Conservation (phyloP, 305 asterid species). For the Fraxinus latifolia region DNA sequence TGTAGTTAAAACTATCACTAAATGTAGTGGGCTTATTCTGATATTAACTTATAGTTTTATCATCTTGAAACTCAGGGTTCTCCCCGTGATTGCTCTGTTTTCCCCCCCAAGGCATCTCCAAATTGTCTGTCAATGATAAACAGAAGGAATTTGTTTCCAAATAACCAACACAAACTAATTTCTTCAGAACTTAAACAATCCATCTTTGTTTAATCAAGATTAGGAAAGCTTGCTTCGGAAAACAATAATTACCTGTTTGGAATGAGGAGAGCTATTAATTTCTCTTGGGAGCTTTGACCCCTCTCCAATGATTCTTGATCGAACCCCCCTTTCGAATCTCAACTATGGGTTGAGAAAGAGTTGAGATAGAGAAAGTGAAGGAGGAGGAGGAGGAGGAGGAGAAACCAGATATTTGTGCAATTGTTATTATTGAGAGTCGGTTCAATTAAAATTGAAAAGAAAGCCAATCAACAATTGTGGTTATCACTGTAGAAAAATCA, state of each 20-base stretch:
- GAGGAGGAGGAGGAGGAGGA: too few relatives aligned
- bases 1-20: not conserved
- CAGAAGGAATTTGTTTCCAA: not conserved
- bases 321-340: slow-evolving; percentile 63
- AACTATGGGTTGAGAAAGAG: slow-evolving; percentile 28
- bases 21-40: not conserved
- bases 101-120: slow-evolving; percentile 20
- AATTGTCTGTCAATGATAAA: slow-evolving; percentile 24
- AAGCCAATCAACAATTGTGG: too few relatives aligned
- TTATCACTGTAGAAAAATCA: too few relatives aligned
- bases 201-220: not conserved
- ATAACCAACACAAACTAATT: not conserved
- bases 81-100: slow-evolving; percentile 9
- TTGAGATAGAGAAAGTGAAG: too few relatives aligned
- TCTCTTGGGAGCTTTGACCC: slow-evolving; percentile 68
- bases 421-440: too few relatives aligned
- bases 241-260: slow-evolving; percentile 44
- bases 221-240: not conserved
- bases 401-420: too few relatives aligned
- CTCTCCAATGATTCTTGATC: slow-evolving; percentile 64
- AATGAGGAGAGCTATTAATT: slow-evolving; percentile 59
- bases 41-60: slow-evolving; percentile 23
- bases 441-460: too few relatives aligned
- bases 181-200: not conserved
- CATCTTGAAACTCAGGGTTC: slow-evolving; percentile 12